These are phyloP conservation scores for Amaranthus palmeri DNA, from an alignment of 148 eudicot genomes.

Conservation along the genomic window DNA sequence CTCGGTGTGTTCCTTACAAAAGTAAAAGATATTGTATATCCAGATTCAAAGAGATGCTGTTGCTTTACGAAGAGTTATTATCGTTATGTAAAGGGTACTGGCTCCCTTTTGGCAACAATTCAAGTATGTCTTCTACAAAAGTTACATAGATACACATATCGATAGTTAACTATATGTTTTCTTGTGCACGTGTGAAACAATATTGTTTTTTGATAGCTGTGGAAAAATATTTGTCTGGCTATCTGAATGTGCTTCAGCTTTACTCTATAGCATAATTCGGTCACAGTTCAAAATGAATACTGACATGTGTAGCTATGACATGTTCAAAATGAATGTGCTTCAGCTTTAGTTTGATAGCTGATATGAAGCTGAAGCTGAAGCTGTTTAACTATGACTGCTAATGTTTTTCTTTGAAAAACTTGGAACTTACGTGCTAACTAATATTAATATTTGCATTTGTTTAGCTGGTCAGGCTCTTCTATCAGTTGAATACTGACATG, in stretches of 20 bases:
- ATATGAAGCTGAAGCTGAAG: background rate
- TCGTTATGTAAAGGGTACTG: conserved; percentile 96
- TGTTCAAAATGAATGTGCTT: too few relatives aligned
- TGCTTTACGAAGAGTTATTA: conserved; percentile 97
- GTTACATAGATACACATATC: background rate
- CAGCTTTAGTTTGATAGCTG: too few relatives aligned
- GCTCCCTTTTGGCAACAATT: conserved; percentile 86
- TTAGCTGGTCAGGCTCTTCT: background rate
- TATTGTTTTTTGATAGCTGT: background rate
- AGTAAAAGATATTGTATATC: conserved; percentile 70
- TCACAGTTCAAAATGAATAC: background rate
- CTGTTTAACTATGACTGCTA: background rate
- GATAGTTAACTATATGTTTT: background rate
- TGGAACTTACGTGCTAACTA: background rate
- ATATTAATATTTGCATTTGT: background rate
- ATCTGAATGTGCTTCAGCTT: background rate
- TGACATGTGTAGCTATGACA: too few relatives aligned
- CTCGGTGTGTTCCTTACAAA: conserved; percentile 22
- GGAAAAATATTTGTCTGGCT: background rate
- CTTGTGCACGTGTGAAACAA: background rate
- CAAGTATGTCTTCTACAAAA: conserved; percentile 38
- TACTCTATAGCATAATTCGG: background rate
- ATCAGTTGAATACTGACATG: background rate
- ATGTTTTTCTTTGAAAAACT: background rate
- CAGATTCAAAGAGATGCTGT: conserved; percentile 88